phyloP scores from a whole-genome alignment of 805 yeast species.

The Saccharomyces eubayanus region DNA sequence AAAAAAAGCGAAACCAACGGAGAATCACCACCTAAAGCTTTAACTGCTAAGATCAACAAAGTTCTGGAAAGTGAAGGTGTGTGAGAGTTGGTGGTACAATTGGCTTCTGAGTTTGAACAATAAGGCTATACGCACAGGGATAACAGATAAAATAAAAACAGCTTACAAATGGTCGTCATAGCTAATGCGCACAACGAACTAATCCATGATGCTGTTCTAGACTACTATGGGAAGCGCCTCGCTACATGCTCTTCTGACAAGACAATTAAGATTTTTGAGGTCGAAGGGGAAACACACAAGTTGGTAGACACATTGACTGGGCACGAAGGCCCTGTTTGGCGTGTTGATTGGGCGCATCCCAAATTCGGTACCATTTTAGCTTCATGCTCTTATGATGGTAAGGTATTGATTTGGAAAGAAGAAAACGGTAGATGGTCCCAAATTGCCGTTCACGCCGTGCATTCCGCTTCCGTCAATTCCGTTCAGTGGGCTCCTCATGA shows the following conservation, averaged over 20 bases:
- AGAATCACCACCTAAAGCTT: not conserved
- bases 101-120: not conserved
- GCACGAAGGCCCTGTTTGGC: constrained; percentile 99
- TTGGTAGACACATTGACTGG: constrained; percentile 79
- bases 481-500: constrained; percentile 97
- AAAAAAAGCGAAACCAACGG: not conserved
- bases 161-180: constrained; percentile 40
- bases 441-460: constrained; percentile 79
- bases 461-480: constrained; percentile 89
- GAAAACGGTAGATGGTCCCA: constrained; percentile 82
- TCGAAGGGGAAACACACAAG: constrained; percentile 76
- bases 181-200: constrained; percentile 87
- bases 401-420: constrained; percentile 90
- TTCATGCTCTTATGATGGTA: constrained; percentile 91
- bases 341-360: constrained; percentile 98
- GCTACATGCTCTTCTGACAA: constrained; percentile 96
- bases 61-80: not conserved
- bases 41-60: not conserved
- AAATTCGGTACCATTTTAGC: constrained; percentile 93
- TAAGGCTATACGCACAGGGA: not conserved
- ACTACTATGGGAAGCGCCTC: constrained; percentile 89
- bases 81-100: not conserved
- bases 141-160: not conserved
- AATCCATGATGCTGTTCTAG: constrained; percentile 94
- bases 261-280: constrained; percentile 88